phyloP scores from a whole-genome alignment of 2,329 filamentous ascomycete species.

The Aspergillus tamarii region DNA sequence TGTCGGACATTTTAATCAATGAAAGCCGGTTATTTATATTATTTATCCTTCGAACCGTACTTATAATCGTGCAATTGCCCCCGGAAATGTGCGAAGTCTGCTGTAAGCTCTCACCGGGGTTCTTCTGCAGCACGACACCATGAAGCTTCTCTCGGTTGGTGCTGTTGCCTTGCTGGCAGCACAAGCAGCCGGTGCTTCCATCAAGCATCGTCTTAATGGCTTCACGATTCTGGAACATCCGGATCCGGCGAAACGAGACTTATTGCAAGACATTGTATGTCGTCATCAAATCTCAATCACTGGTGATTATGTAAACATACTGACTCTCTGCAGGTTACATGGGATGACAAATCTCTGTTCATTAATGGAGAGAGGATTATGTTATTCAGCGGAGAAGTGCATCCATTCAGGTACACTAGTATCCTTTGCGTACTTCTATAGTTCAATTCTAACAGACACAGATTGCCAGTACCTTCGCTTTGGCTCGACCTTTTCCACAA shows the following conservation, averaged over 20 bases:
- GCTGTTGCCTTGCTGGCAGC: constrained; percentile 44
- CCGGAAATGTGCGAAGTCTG: not conserved
- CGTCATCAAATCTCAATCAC: not conserved
- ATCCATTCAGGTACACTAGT: constrained; percentile 63
- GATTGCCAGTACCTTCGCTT: constrained; percentile 63
- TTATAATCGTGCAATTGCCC: not conserved
- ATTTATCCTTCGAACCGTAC: not conserved
- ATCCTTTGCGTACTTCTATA: not conserved
- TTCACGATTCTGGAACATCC: constrained; percentile 49
- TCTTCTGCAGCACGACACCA: constrained; percentile 22
- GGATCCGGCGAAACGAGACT: constrained; percentile 48
- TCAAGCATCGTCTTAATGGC: constrained; percentile 54
- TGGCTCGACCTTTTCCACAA: constrained; percentile 80
- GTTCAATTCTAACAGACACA: constrained; percentile 24
- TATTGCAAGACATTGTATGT: constrained; percentile 45
- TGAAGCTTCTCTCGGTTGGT: constrained; percentile 44
- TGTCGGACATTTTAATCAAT: not conserved
- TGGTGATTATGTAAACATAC: not conserved
- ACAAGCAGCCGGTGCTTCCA: constrained; percentile 51
- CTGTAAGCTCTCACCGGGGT: not conserved
- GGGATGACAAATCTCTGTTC: constrained; percentile 72
- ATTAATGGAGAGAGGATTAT: constrained; percentile 71
- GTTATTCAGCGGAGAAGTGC: constrained; percentile 74
- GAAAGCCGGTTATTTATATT: not conserved
- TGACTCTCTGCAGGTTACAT: constrained; percentile 56